A percentile compares a stretch with the other conserved stretches of the same genome.
phyloP scores from a whole-genome alignment of 139 green algal species.

The Chlorella sp. region DNA sequence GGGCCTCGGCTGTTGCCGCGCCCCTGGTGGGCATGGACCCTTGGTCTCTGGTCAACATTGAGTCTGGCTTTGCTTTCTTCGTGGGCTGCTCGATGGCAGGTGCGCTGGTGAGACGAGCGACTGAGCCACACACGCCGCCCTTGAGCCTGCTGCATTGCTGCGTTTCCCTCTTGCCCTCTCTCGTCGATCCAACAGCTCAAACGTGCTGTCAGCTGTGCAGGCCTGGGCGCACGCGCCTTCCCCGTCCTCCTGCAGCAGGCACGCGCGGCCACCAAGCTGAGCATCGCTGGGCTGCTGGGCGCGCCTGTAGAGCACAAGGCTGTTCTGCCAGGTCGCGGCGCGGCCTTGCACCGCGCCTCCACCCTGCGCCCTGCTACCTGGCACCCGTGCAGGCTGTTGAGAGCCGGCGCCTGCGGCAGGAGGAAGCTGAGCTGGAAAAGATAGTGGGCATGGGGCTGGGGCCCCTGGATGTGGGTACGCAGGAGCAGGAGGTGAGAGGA shows the following conservation, averaged over 20 bases:
- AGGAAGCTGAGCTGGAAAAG: constrained; percentile 38
- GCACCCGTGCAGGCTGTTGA: too few relatives aligned
- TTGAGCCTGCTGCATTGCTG: neutral
- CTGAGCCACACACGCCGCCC: neutral
- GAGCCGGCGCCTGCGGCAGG: constrained; percentile 9
- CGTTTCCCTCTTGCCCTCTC: neutral
- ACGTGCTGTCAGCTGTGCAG: too few relatives aligned
- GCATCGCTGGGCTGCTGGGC: too few relatives aligned
- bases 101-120: neutral
- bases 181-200: too few relatives aligned
- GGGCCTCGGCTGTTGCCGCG: neutral
- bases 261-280: too few relatives aligned
- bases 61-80: neutral
- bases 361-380: too few relatives aligned
- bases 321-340: too few relatives aligned
- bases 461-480: constrained; percentile 19
- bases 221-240: constrained; percentile 10
- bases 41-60: constrained; percentile 19
- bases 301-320: too few relatives aligned
- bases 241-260: constrained; percentile 16
- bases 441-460: constrained; percentile 35
- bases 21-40: constrained; percentile 30
- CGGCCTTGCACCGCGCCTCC: too few relatives aligned
- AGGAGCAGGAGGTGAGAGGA: constrained; percentile 43
- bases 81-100: constrained; percentile 6